Conservation (phyloP, 169 alveolate species). For the Cryptosporidium sp. region DNA sequence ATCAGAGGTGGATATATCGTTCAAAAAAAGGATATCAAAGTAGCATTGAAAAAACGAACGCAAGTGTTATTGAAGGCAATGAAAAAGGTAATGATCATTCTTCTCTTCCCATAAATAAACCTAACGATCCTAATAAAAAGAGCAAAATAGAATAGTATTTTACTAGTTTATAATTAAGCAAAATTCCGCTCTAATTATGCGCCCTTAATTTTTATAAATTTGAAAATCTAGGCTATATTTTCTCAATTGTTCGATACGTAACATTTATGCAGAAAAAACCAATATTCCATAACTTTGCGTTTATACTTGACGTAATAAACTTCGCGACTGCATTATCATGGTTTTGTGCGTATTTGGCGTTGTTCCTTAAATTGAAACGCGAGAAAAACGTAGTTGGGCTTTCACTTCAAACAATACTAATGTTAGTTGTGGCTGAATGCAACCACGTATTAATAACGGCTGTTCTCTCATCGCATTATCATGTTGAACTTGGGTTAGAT, state of each 20-base stretch:
- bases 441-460: conserved; percentile 78
- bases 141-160: conserved; percentile 2
- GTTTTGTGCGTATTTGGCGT: conserved; percentile 80
- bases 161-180: neutral
- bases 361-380: conserved; percentile 72
- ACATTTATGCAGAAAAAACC: conserved; percentile 56
- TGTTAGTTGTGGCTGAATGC: conserved; percentile 79
- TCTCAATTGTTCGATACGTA: neutral
- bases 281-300: conserved; percentile 24
- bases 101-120: neutral
- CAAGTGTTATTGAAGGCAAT: neutral
- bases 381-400: conserved; percentile 77
- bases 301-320: conserved; percentile 77
- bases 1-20: conserved; percentile 94
- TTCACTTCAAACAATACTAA: conserved; percentile 79
- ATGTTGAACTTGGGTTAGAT: conserved; percentile 68
- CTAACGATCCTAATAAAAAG: neutral
- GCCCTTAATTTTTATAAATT: neutral
- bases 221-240: neutral
- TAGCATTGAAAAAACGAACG: neutral
- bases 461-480: conserved; percentile 49
- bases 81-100: neutral
- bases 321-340: conserved; percentile 80
- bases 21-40: conserved; percentile 81
- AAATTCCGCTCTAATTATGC: conserved; percentile 9